Base-by-base conservation (phyloP, 1,139 yeast species). In the Blastobotrys elegans region DNA sequence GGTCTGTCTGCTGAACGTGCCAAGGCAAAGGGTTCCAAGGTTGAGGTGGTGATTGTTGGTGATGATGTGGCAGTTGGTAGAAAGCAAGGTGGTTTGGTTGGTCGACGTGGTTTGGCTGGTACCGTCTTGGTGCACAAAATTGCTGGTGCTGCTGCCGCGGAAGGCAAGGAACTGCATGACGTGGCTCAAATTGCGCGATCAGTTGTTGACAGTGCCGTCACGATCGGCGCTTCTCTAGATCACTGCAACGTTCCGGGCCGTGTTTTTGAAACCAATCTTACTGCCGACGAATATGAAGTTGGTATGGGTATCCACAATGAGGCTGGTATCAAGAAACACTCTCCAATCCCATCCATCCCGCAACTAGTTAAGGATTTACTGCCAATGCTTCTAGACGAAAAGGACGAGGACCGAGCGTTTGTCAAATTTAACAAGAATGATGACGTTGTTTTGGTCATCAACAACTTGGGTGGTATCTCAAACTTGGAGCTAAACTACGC, bases 221-320 rank as follows among this genome's bases (percentile, higher is more conserved):
- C 97, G 7, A 78, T 90, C 56, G 96, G 95, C 40, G 89, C 96
- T 1, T 85, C 96, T 1, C 73, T 90, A 56, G 96, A 86, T 59
- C 88, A 94, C 59, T 88, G 95, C 48, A 80, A 86, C 41, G 95
- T 88, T 37, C 97, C 97, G 2, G 96, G 95, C 5, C 76, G 82
- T 52, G 66, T 71, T 43, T 75, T 74, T 49, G 82, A 77, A 55
- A 73, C 76, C 13, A 76, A 76, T 44, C 75, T 82, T 53, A 68
- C 67, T 33, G 72, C 69, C 39, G 75, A 71, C 16, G 89, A 87
- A 63, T 83, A 84, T 58, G 97, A 90, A 66, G 74, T 90, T 53
- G 97, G 97, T 24, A 83, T 90, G 80, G 97, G 97, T 43, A 90
- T 90, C 53, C 97, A 90, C 66, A 90, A 90, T 61, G 97, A 90